Evolutionary conservation across 108 stramenopile genomes (phyloP).

Genomic region (Cyclotella sp.): DNA sequence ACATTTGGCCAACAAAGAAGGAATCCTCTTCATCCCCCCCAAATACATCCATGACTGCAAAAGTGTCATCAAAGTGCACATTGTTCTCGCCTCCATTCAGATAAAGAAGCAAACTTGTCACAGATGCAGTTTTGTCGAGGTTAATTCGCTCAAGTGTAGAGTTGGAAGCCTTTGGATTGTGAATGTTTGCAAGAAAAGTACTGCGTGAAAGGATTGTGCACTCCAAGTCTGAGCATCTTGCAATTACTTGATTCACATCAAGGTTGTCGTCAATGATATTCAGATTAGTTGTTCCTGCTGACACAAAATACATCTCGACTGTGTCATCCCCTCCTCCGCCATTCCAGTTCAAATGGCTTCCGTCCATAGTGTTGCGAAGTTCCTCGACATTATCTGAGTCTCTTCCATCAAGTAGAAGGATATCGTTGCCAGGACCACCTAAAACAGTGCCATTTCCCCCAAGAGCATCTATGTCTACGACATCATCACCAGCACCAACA

Average conservation of each 20-base stretch:
- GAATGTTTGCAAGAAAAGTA: slow-evolving; percentile 57
- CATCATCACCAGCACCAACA: slow-evolving; percentile 12
- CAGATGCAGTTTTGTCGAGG: slow-evolving; percentile 7
- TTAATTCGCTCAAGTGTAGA: slow-evolving; percentile 44
- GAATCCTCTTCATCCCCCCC: slow-evolving; percentile 3
- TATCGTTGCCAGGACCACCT: slow-evolving; percentile 38
- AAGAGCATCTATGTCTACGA: slow-evolving; percentile 25
- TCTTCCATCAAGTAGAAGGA: slow-evolving; percentile 36
- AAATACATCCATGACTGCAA: slow-evolving; percentile 26
- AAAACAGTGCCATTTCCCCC: slow-evolving; percentile 32
- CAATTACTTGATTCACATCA: slow-evolving; percentile 24
- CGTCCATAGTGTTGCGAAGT: slow-evolving; percentile 32
- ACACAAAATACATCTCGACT: slow-evolving; percentile 29
- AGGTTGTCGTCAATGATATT: slow-evolving; percentile 37
- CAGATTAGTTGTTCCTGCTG: slow-evolving; percentile 30
- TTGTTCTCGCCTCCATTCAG: slow-evolving; percentile 44
- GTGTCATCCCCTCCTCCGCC: slow-evolving; percentile 37
- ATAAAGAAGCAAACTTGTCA: slow-evolving; percentile 23
- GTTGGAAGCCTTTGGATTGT: background rate
- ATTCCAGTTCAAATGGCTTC: slow-evolving; percentile 34
- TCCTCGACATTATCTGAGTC: background rate
- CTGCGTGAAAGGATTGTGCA: slow-evolving; percentile 32
- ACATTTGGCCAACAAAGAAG: slow-evolving; percentile 8
- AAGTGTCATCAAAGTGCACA: slow-evolving; percentile 54
- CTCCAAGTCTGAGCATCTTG: slow-evolving; percentile 38